Evolutionary conservation across 371 early-diverging fungal genomes (phyloP).

Genomic region (Mortierella sp.): DNA sequence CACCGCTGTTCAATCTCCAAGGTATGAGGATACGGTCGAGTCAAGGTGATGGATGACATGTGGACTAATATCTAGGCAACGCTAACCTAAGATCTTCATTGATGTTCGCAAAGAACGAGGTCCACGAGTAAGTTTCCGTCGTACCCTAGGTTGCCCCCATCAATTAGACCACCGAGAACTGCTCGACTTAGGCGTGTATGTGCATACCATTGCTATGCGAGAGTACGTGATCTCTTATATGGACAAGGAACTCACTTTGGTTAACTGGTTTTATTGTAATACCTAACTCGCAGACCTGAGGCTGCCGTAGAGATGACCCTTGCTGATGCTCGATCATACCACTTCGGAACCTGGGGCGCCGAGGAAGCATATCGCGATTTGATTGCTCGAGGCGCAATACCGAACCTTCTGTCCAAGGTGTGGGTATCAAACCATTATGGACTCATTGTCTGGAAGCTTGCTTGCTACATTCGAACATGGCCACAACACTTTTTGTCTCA

Average conservation of each 20-base stretch:
- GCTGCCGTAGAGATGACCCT: constrained; percentile 55
- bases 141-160: constrained; percentile 10
- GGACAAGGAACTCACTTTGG: not conserved
- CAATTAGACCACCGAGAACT: constrained; percentile 4
- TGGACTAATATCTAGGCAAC: too few relatives aligned
- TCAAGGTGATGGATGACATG: too few relatives aligned
- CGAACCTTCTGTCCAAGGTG: constrained; percentile 47
- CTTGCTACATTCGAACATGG: constrained; percentile 67
- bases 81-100: too few relatives aligned
- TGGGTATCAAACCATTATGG: constrained; percentile 83
- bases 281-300: constrained; percentile 22
- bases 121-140: not conserved
- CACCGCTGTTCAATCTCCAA: constrained; percentile 21
- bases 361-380: constrained; percentile 57
- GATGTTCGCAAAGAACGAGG: constrained; percentile 1
- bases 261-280: not conserved
- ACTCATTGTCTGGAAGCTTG: constrained; percentile 81
- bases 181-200: constrained; percentile 29
- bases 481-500: constrained; percentile 54
- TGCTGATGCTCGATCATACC: constrained; percentile 37
- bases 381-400: constrained; percentile 56
- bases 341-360: constrained; percentile 60
- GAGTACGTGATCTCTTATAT: not conserved
- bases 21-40: not conserved
- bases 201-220: too few relatives aligned